Conservation (phyloP, 768 basidiomycete genomes). For the Pholiota molesta region DNA sequence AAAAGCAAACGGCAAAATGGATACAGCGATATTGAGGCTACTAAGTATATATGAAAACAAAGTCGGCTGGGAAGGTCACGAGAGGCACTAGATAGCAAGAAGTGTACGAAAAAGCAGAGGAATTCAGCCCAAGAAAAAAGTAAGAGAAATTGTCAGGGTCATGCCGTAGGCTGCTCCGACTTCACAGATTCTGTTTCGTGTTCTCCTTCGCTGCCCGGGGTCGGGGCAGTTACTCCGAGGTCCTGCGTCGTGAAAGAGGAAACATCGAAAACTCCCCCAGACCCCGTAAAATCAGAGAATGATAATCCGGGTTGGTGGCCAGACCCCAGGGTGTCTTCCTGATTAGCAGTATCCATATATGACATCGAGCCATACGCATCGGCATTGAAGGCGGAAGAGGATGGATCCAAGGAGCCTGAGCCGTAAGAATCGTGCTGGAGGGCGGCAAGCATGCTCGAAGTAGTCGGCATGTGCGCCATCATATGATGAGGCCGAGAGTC, state of each 20-base stretch:
- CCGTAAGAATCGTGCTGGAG: conserved; percentile 79
- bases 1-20: conserved; percentile 25
- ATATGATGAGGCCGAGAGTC: conserved; percentile 62
- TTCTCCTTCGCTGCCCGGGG: conserved; percentile 61
- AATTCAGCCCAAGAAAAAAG: conserved; percentile 25
- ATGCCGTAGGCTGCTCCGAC: conserved; percentile 54
- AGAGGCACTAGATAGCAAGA: conserved; percentile 24
- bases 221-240: conserved; percentile 57
- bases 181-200: conserved; percentile 68
- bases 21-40: conserved; percentile 29
- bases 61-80: conserved; percentile 18
- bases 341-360: conserved; percentile 74
- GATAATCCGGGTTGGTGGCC: conserved; percentile 66
- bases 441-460: conserved; percentile 89
- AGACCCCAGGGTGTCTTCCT: conserved; percentile 63
- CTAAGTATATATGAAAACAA: conserved; percentile 26
- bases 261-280: conserved; percentile 72
- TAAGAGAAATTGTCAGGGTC: conserved; percentile 22
- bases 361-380: conserved; percentile 72
- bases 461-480: conserved; percentile 84
- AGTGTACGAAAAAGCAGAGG: conserved; percentile 21
- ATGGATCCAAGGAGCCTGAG: conserved; percentile 64
- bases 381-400: conserved; percentile 61
- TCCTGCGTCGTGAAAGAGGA: conserved; percentile 68
- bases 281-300: conserved; percentile 69